Conservation (phyloP, 2,329 filamentous ascomycete species). For the Escovopsis sp. region DNA sequence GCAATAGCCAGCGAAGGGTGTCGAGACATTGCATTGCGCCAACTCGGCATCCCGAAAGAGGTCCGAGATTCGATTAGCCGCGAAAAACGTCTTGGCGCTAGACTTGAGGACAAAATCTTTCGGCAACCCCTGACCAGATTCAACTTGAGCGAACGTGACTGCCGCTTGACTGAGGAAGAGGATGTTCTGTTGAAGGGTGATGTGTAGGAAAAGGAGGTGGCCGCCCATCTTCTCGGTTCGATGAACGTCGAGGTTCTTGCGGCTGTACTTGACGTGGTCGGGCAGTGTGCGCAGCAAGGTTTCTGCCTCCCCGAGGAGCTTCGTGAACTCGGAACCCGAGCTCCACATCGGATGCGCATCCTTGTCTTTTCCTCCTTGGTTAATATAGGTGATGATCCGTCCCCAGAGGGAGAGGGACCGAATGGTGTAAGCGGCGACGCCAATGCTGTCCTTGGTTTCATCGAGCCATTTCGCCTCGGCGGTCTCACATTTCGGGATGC, state of each 20-base stretch:
- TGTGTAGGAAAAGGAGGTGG: constrained; percentile 85
- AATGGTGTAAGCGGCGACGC: constrained; percentile 81
- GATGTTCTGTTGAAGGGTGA: constrained; percentile 76
- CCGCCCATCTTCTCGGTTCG: constrained; percentile 74
- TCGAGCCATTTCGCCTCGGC: constrained; percentile 48
- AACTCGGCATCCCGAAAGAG: constrained; percentile 68
- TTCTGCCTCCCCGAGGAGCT: constrained; percentile 55
- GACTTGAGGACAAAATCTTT: constrained; percentile 64
- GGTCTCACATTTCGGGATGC: constrained; percentile 45
- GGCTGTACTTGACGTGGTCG: constrained; percentile 53
- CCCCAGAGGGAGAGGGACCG: constrained; percentile 80
- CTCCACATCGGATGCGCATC: constrained; percentile 72
- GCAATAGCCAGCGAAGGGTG: constrained; percentile 88
- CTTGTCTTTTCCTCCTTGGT: constrained; percentile 70
- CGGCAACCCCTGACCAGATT: constrained; percentile 55
- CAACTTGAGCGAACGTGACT: constrained; percentile 50
- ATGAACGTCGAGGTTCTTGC: constrained; percentile 73
- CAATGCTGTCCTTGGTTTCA: constrained; percentile 73
- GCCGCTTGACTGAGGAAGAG: constrained; percentile 85
- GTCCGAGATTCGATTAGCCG: constrained; percentile 74
- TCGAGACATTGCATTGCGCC: constrained; percentile 53
- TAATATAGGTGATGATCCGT: constrained; percentile 74
- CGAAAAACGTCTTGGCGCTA: constrained; percentile 60
- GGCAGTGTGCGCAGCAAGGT: constrained; percentile 57
- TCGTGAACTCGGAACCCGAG: constrained; percentile 58